A percentile compares a stretch with the other conserved stretches of the same genome.
Evolutionary conservation across 2,329 filamentous ascomycete genomes (phyloP).

Genomic region (Cladosporium halotolerans): DNA sequence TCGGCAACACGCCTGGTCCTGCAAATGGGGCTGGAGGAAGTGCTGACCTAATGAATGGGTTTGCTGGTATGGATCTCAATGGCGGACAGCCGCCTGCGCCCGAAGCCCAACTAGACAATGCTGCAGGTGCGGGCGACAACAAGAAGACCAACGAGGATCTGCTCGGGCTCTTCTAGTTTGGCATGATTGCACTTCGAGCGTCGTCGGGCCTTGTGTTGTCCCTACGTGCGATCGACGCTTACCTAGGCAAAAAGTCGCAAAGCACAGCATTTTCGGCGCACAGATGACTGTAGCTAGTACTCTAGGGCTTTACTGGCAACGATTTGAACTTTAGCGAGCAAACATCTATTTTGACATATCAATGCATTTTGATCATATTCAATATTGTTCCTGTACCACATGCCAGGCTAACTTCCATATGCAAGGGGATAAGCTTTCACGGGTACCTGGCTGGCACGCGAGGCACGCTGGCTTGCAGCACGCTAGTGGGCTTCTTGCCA

Average conservation of each 20-base stretch:
- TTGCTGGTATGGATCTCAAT: conserved; percentile 72
- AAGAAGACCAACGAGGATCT: conserved; percentile 49
- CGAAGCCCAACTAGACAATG: conserved; percentile 49
- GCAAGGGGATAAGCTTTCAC: neutral
- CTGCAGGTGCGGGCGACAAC: conserved; percentile 36
- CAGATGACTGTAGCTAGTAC: too few relatives aligned
- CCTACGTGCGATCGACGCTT: too few relatives aligned
- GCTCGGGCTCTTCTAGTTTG: conserved; percentile 46
- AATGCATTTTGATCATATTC: too few relatives aligned
- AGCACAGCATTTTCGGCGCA: too few relatives aligned
- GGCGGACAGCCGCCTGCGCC: conserved; percentile 59
- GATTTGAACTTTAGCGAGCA: too few relatives aligned
- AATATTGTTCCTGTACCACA: neutral
- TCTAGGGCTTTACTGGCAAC: too few relatives aligned
- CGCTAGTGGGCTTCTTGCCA: conserved; percentile 5
- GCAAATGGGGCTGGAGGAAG: conserved; percentile 20
- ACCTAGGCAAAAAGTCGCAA: too few relatives aligned
- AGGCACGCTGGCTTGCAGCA: neutral
- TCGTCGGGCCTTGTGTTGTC: too few relatives aligned
- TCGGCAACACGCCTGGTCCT: conserved; percentile 40
- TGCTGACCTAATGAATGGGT: conserved; percentile 63
- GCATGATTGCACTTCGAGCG: neutral
- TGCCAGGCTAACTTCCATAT: neutral
- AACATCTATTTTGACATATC: too few relatives aligned
- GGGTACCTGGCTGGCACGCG: conserved; percentile 3